Base-by-base conservation (phyloP, 2,329 filamentous ascomycete genomes). In the Xylaria arbuscula region DNA sequence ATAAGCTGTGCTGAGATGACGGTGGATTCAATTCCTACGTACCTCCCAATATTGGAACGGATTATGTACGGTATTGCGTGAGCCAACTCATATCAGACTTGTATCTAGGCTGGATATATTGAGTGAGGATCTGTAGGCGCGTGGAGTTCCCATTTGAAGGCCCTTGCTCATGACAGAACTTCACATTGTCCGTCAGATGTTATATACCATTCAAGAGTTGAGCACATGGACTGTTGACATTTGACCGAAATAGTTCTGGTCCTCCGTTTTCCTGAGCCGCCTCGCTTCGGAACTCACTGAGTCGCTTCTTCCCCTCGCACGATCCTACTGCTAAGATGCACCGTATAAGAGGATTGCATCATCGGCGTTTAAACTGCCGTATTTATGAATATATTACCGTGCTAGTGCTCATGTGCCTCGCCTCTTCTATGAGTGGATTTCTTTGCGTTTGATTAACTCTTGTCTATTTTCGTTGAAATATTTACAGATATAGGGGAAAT, bases 371-470 rank as follows among this genome's bases (percentile, higher is more conserved):
- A n/a, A 34, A n/a, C 24, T 1, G n/a, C 7, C n/a, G n/a, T 8
- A 11, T 19, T 24, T 1, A 53, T 17, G 17, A 42, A 42, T 5
- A 13, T 17, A 36, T 1, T 11, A 28, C 28, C 5, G 22, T 22
- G 7, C 54, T 8, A 10, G 28, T 28, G 24, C 17, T 9, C 22
- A 13, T 13, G 5, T 3, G n/a, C 8, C 2, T 32, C 5, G 8
- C 5, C 8, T n/a, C 3, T 17, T 9, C 9, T 57, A 19, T 32
- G 55, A 19, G 45, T 13, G 15, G 22, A 11, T 24, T 24, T 47
- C 54, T 53, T 50, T 6, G 45, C 55, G 24, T 62, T 8, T 24
- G 24, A 34, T 34, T 48, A 47, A 6, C n/a, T 62, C 22, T 62
- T 47, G n/a, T 47, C 42, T 62, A 11, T 45, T 4, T 19, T n/a